A percentile compares a stretch with the other conserved stretches of the same genome.
Conservation (phyloP, 139 green algal genomes). For the Zygnema circumcarinatum region DNA sequence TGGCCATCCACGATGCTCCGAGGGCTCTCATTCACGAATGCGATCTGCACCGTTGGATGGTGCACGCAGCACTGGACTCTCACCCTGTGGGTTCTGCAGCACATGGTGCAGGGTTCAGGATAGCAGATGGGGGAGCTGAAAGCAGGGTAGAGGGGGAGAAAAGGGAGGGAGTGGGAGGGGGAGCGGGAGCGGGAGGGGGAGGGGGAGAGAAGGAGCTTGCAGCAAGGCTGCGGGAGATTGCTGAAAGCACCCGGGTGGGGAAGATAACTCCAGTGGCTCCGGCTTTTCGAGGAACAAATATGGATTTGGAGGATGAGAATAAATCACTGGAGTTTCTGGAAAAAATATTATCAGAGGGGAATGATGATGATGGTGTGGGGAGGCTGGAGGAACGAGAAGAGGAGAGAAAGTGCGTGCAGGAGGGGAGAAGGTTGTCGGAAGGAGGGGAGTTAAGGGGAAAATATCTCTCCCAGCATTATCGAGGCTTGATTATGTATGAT, state of each 20-base stretch:
- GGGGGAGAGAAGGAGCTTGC: not conserved
- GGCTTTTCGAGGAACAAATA: not conserved
- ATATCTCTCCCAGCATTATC: not conserved
- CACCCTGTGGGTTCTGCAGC: conserved; percentile 39
- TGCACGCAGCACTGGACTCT: conserved; percentile 19
- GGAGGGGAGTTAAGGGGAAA: not conserved
- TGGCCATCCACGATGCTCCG: not conserved
- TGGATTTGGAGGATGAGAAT: not conserved
- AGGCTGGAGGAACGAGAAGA: not conserved
- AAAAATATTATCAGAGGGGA: not conserved
- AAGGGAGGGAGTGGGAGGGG: not conserved
- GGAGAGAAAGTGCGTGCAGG: not conserved
- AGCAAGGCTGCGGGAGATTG: not conserved
- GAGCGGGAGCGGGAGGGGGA: not conserved
- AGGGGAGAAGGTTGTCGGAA: not conserved
- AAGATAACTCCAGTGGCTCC: not conserved
- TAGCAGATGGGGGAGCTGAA: not conserved
- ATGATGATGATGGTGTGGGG: not conserved
- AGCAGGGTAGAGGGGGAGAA: conserved; percentile 17
- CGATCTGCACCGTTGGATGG: conserved; percentile 40
- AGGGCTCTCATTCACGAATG: not conserved
- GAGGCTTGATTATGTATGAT: conserved; percentile 17
- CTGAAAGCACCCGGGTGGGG: not conserved
- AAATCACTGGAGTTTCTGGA: not conserved
- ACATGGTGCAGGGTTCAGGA: conserved; percentile 7